phyloP scores from a whole-genome alignment of 495 filamentous ascomycete species.

The Lophiotrema nucula region DNA sequence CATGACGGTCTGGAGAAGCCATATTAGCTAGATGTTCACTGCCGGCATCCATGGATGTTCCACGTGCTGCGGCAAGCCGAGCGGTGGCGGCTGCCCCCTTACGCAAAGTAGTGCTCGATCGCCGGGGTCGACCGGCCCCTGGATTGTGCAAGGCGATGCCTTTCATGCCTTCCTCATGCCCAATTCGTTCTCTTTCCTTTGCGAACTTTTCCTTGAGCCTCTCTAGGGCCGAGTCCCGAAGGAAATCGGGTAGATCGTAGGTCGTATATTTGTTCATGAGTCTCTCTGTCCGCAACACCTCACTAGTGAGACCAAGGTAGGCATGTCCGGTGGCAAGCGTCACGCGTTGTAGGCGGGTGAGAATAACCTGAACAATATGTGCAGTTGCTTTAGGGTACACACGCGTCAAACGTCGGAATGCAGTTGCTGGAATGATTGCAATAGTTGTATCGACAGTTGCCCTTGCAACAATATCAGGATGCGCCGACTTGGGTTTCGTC shows the following conservation, averaged over 20 bases:
- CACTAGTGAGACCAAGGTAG: slow-evolving; percentile 86
- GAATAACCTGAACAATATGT: slow-evolving; percentile 95
- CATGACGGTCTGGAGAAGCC: slow-evolving; percentile 17
- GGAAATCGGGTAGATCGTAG: slow-evolving; percentile 86
- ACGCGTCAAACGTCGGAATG: slow-evolving; percentile 88
- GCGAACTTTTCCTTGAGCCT: slow-evolving; percentile 91
- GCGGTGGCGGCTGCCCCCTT: slow-evolving; percentile 77
- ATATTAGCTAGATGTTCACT: slow-evolving; percentile 47
- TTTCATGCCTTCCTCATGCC: slow-evolving; percentile 80
- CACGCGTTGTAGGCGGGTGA: slow-evolving; percentile 90
- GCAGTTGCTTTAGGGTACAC: slow-evolving; percentile 95
- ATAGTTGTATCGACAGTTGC: slow-evolving; percentile 98
- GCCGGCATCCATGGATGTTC: slow-evolving; percentile 18
- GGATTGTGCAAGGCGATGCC: slow-evolving; percentile 95
- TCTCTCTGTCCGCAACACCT: slow-evolving; percentile 86
- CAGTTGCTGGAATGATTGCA: slow-evolving; percentile 94
- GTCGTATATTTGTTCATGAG: slow-evolving; percentile 90
- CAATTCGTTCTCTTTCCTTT: slow-evolving; percentile 75
- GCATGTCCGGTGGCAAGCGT: slow-evolving; percentile 91
- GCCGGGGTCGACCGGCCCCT: slow-evolving; percentile 58
- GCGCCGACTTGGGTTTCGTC: slow-evolving; percentile 69
- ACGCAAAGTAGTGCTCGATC: slow-evolving; percentile 66
- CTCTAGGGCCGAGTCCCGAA: slow-evolving; percentile 79
- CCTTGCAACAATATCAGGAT: slow-evolving; percentile 93
- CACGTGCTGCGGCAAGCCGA: slow-evolving; percentile 32